Evolutionary conservation across 148 eudicot genomes (phyloP).

Genomic region (Arctostaphylos glauca): DNA sequence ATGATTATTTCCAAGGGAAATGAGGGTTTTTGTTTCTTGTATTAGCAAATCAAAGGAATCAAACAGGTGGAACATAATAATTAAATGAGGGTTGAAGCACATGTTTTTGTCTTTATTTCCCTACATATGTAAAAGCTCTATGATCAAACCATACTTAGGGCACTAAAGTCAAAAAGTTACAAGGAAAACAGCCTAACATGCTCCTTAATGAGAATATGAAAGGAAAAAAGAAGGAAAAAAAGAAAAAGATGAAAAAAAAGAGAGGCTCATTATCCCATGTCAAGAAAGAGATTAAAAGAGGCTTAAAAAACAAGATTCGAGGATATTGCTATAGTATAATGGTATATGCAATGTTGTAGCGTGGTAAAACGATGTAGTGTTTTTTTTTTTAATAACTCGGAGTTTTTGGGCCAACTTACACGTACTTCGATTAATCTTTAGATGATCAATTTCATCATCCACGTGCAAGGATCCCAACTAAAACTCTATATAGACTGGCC

Average conservation of each 20-base stretch:
- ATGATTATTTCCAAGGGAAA: constrained; percentile 38
- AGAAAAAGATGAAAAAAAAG: constrained; percentile 26
- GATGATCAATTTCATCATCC: too few species aligned
- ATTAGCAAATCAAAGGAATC: constrained; percentile 38
- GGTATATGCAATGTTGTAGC: too few species aligned
- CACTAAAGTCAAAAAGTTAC: constrained; percentile 52
- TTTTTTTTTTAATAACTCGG: too few species aligned
- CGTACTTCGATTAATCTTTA: too few species aligned
- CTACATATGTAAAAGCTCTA: constrained; percentile 22
- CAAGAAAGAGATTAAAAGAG: neutral
- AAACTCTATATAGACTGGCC: too few species aligned
- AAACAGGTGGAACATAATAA: constrained; percentile 18
- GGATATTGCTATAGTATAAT: too few species aligned
- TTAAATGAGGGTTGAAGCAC: constrained; percentile 25
- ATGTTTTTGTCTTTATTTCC: constrained; percentile 9
- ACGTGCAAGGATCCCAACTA: too few species aligned
- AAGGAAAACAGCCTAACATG: constrained; percentile 45
- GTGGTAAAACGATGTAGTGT: too few species aligned
- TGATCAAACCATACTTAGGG: constrained; percentile 28
- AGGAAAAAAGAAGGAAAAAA: constrained; percentile 17
- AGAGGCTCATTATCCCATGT: constrained; percentile 26
- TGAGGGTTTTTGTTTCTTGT: constrained; percentile 27
- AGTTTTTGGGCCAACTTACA: too few species aligned
- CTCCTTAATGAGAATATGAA: constrained; percentile 34
- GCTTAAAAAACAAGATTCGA: too few species aligned